Percentiles rank a stretch among this genome's conserved stretches.
phyloP scores from a whole-genome alignment of 108 stramenopile species.

The Conticribra guillardii region DNA sequence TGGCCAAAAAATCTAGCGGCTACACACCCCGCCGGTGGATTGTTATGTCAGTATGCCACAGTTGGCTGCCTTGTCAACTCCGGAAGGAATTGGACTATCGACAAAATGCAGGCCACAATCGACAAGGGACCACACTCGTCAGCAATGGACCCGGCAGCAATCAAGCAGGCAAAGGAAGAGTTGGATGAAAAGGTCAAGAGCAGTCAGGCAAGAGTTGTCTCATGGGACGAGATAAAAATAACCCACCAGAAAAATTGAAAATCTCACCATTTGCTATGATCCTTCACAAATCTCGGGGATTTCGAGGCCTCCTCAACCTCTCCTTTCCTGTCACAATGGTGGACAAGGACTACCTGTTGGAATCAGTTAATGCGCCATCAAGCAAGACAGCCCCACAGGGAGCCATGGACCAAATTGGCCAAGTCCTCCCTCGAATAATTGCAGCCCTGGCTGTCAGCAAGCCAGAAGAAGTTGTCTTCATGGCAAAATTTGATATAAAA shows the following conservation, averaged over 20 bases:
- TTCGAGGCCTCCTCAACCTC: background rate
- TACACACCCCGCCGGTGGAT: too few relatives aligned
- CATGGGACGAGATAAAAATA: conserved; percentile 1
- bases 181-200: conserved; percentile 49
- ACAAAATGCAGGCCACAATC: background rate
- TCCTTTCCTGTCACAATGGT: background rate
- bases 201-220: background rate
- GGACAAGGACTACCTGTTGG: background rate
- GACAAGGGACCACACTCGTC: conserved; percentile 15
- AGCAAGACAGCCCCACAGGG: background rate
- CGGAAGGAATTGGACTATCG: conserved; percentile 3
- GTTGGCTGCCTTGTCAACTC: conserved; percentile 10
- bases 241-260: background rate
- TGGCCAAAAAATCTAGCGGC: too few relatives aligned
- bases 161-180: conserved; percentile 43
- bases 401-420: background rate
- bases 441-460: background rate
- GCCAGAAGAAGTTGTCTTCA: background rate
- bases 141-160: background rate
- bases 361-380: background rate
- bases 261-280: conserved; percentile 12
- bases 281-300: too few relatives aligned
- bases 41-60: too few relatives aligned
- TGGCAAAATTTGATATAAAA: conserved; percentile 16
- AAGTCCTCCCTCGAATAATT: background rate